phyloP scores from a whole-genome alignment of 2,329 filamentous ascomycete species.

The Sporothrix protearum region DNA sequence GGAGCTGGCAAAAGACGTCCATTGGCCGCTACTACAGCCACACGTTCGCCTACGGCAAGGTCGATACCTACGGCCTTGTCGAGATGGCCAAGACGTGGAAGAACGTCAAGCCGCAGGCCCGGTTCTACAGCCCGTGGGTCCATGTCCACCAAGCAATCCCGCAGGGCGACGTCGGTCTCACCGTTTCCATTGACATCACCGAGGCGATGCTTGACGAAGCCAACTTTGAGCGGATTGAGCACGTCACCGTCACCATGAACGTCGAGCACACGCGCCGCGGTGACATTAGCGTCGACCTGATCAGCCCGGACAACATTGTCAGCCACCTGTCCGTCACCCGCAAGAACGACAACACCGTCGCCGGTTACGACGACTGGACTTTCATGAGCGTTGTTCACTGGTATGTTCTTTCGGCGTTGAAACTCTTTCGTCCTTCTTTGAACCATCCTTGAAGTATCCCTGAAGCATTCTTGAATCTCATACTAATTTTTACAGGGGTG shows the following conservation, averaged over 20 bases:
- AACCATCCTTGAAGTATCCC: too few species aligned
- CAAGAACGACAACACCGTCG: conserved; percentile 59
- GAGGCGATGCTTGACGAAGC: conserved; percentile 72
- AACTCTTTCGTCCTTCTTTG: too few species aligned
- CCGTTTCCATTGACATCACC: conserved; percentile 78
- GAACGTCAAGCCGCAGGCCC: conserved; percentile 89
- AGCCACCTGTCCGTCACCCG: conserved; percentile 80
- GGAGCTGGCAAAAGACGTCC: conserved; percentile 76
- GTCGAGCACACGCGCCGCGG: conserved; percentile 81
- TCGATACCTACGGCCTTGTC: conserved; percentile 82
- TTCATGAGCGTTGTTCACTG: conserved; percentile 99
- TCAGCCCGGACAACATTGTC: conserved; percentile 75
- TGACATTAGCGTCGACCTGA: conserved; percentile 86
- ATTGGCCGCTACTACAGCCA: conserved; percentile 88
- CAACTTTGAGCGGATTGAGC: conserved; percentile 83
- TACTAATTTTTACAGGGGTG: conserved; percentile 62
- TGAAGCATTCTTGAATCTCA: not conserved
- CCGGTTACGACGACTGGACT: conserved; percentile 90
- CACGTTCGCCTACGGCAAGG: conserved; percentile 91
- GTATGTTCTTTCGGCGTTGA: conserved; percentile 48
- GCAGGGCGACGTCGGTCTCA: conserved; percentile 75
- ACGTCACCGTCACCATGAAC: conserved; percentile 98
- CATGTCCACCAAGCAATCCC: conserved; percentile 84
- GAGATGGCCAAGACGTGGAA: conserved; percentile 82
- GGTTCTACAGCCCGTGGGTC: conserved; percentile 91